These are phyloP conservation scores for Melaleuca alternifolia DNA, from an alignment of 345 rosid species.

Conservation along the genomic window DNA sequence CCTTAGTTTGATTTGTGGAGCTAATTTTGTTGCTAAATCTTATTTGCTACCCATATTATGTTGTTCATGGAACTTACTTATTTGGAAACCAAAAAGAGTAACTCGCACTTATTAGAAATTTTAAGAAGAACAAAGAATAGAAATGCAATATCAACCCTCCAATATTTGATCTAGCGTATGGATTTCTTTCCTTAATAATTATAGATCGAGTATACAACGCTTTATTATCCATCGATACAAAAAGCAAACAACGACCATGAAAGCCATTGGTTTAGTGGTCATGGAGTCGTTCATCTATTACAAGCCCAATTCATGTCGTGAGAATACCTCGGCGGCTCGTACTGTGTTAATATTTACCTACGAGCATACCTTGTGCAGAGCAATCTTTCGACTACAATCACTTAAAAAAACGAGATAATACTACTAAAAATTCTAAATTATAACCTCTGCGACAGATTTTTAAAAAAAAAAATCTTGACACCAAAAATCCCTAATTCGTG, in stretches of 20 bases:
- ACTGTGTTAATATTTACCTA: not conserved
- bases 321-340: not conserved
- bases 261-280: not conserved
- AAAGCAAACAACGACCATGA: not conserved
- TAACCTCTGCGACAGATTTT: too few species aligned
- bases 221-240: not conserved
- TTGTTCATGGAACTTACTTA: not conserved
- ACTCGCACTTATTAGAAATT: not conserved
- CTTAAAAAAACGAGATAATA: too few species aligned
- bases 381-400: too few species aligned
- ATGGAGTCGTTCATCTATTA: accelerated
- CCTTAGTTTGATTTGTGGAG: not conserved
- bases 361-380: not conserved
- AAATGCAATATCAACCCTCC: not conserved
- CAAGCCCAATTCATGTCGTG: not conserved
- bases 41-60: too few species aligned
- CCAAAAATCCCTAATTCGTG: too few species aligned
- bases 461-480: too few species aligned
- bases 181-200: not conserved
- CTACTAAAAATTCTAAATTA: too few species aligned
- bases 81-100: not conserved
- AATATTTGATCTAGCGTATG: not conserved
- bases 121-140: not conserved
- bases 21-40: not conserved
- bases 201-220: not conserved